A percentile compares a stretch with the other conserved stretches of the same genome.
These are phyloP conservation scores for Purshia tridentata DNA, from an alignment of 306 rosid species.

Conservation along the genomic window DNA sequence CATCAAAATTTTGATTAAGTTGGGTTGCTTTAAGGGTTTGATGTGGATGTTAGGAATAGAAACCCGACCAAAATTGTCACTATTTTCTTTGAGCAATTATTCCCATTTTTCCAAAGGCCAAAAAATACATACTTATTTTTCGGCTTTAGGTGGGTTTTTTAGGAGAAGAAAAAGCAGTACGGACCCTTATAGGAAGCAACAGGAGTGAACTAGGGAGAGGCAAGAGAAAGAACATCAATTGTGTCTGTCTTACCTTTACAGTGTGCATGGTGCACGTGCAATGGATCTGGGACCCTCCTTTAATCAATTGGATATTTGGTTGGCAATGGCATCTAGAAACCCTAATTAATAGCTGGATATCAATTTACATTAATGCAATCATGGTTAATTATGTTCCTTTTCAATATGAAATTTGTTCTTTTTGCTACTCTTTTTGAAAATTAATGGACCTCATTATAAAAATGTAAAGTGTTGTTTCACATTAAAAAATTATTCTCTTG, in stretches of 20 bases:
- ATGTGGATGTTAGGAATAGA: conserved; percentile 24
- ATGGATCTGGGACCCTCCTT: conserved; percentile 27
- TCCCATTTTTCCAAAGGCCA: background rate
- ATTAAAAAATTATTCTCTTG: too few relatives aligned
- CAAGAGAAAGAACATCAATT: conserved; percentile 1
- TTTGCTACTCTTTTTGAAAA: background rate
- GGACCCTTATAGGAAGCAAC: conserved; percentile 1
- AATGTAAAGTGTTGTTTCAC: too few relatives aligned
- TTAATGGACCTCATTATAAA: background rate
- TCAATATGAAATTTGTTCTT: background rate
- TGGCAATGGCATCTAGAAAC: conserved; percentile 28
- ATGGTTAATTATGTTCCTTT: conserved; percentile 5
- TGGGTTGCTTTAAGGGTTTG: conserved; percentile 25
- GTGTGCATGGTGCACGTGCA: conserved; percentile 46
- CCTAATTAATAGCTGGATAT: conserved; percentile 32
- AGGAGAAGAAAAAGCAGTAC: background rate
- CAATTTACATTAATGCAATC: conserved; percentile 23
- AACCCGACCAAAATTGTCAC: conserved; percentile 29
- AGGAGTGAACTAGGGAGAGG: conserved; percentile 17
- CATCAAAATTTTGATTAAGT: background rate
- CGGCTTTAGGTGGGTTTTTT: conserved; percentile 17
- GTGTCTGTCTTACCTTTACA: conserved; percentile 20
- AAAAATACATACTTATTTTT: background rate
- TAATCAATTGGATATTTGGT: conserved; percentile 19
- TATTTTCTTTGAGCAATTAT: conserved; percentile 17